Base-by-base conservation (phyloP, 2,329 filamentous ascomycete genomes). In the Periconia sp. region DNA sequence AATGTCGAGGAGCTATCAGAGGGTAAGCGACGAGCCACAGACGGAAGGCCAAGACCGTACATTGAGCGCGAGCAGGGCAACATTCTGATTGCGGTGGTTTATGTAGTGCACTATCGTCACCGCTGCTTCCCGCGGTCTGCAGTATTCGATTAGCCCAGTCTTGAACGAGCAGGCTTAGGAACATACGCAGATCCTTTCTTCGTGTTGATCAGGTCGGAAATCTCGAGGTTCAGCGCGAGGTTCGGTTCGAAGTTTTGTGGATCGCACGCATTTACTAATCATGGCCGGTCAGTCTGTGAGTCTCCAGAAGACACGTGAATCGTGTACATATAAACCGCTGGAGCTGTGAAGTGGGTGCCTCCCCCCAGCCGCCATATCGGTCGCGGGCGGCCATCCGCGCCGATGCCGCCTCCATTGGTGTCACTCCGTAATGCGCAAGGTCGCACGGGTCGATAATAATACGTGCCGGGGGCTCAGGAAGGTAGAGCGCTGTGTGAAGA, bases 211-310 rank as follows among this genome's bases (percentile, higher is more conserved):
- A 97, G 77, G 76, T 99, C 94, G 62, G 91, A 80, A 63, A 99
- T 95, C 79, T 99, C 94, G 68, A 99, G 88, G 68, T 94, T 95
- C 53, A 99, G 78, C 45, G 92, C 94, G 41, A 99, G 86, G 68
- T 99, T 97, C 51, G 94, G 92, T 77, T 99, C 94, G 78, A 91
- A 96, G 76, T 97, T 96, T 70, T 95, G 89, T 37, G 94, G 90
- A 64, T 94, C 95, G 78, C 94, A 97, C 55, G 94, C 92, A 75
- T 92, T 92, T 70, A 94, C 81, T 84, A 35, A 32, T 42, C 18
- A 16, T n/a, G 9, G n/a, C 28, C 19, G 33, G 39, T 66, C 36
- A 60, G 50, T 25, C 17, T 22, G 26, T 23, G 13, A 18, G 8
- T 23, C 22, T 17, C 15, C 15, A 28, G 33, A 19, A 31, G 21